These are phyloP conservation scores for Talaromyces rugulosus DNA, from an alignment of 2,329 filamentous ascomycete genomes.

Conservation along the genomic window DNA sequence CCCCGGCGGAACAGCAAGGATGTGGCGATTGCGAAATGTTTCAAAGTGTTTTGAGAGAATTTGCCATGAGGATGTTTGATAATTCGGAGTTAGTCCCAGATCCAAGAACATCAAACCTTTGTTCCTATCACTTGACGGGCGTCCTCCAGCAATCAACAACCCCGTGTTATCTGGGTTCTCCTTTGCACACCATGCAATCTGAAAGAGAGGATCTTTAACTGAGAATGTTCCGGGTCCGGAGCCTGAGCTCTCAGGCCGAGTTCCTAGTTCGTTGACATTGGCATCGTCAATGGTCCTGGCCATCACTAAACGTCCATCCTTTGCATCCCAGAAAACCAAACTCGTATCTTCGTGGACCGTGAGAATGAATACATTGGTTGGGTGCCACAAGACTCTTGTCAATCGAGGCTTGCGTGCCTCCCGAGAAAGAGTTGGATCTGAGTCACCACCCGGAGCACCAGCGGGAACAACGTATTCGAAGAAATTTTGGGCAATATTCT, in stretches of 20 bases:
- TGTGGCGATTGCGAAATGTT: slow-evolving; percentile 65
- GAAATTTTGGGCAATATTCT: slow-evolving; percentile 71
- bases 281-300: slow-evolving; percentile 74
- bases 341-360: slow-evolving; percentile 88
- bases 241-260: slow-evolving; percentile 38
- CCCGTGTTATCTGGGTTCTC: slow-evolving; percentile 90
- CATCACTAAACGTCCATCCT: slow-evolving; percentile 78
- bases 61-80: slow-evolving; percentile 89
- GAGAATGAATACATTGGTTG: slow-evolving; percentile 82
- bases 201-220: slow-evolving; percentile 69
- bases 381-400: slow-evolving; percentile 88
- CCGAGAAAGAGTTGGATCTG: slow-evolving; percentile 60
- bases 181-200: slow-evolving; percentile 90
- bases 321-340: slow-evolving; percentile 89
- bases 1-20: slow-evolving; percentile 71
- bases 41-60: slow-evolving; percentile 72
- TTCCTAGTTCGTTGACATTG: slow-evolving; percentile 65
- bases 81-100: slow-evolving; percentile 80
- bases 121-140: slow-evolving; percentile 59
- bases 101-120: slow-evolving; percentile 87
- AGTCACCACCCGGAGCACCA: slow-evolving; percentile 75
- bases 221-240: slow-evolving; percentile 50
- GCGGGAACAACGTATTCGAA: slow-evolving; percentile 78
- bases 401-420: slow-evolving; percentile 66
- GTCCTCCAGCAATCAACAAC: slow-evolving; percentile 79